Conservation (phyloP, 2,329 filamentous ascomycete genomes). For the Exophiala xenobiotica region DNA sequence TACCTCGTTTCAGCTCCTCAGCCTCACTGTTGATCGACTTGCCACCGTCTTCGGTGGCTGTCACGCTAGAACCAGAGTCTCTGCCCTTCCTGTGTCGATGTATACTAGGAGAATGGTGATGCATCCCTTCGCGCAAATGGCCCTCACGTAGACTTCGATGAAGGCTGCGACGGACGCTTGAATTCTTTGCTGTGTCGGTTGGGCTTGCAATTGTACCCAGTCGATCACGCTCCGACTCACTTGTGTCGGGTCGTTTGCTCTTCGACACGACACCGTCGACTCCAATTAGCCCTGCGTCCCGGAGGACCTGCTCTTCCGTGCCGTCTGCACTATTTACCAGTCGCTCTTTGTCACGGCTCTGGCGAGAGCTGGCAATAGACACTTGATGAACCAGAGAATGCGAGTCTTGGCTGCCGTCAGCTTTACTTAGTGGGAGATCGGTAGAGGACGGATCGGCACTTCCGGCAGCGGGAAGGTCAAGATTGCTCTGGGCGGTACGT, state of each 20-base stretch:
- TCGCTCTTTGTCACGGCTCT: slow-evolving; percentile 37
- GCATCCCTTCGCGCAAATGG: slow-evolving; percentile 11
- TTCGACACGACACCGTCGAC: slow-evolving; percentile 39
- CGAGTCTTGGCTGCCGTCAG: slow-evolving; percentile 29
- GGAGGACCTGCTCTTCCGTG: slow-evolving; percentile 65
- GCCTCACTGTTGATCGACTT: slow-evolving; percentile 49
- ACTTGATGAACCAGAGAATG: slow-evolving; percentile 38
- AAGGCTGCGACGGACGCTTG: slow-evolving; percentile 77
- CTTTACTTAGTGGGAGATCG: slow-evolving; percentile 11
- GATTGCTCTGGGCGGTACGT: slow-evolving; percentile 6
- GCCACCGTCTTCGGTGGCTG: slow-evolving; percentile 52
- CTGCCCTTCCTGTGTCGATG: slow-evolving; percentile 75
- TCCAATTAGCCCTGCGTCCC: slow-evolving; percentile 65
- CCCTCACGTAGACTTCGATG: slow-evolving; percentile 86
- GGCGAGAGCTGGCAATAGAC: slow-evolving; percentile 39
- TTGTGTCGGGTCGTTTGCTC: slow-evolving; percentile 41
- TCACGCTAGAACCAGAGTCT: slow-evolving; percentile 64
- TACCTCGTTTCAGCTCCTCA: slow-evolving; percentile 72
- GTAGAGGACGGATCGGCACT: slow-evolving; percentile 15
- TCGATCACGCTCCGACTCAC: slow-evolving; percentile 44
- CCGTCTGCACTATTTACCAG: slow-evolving; percentile 40
- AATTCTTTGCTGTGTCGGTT: slow-evolving; percentile 54
- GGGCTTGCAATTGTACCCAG: slow-evolving; percentile 42
- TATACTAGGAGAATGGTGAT: slow-evolving; percentile 53
- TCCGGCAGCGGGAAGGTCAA: slow-evolving; percentile 7